These are phyloP conservation scores for Bondarzewia mesenterica DNA, from an alignment of 1,284 basidiomycete genomes.

Conservation along the genomic window DNA sequence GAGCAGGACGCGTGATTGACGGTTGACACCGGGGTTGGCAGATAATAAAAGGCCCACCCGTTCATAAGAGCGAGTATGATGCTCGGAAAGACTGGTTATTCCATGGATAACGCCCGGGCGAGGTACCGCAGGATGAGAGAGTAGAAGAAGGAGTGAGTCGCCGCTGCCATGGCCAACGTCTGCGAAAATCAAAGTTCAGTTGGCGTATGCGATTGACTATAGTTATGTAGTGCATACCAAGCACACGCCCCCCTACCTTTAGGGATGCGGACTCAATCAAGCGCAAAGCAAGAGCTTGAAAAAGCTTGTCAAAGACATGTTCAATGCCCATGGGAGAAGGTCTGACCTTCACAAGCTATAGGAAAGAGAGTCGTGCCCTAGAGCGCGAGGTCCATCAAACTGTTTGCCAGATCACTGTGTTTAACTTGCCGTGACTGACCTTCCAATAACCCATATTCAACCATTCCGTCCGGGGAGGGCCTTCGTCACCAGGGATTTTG, in stretches of 20 bases:
- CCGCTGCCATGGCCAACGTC: conserved; percentile 68
- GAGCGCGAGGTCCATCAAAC: neutral
- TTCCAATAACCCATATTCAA: conserved; percentile 64
- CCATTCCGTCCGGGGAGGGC: conserved; percentile 51
- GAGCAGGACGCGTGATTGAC: conserved; percentile 22
- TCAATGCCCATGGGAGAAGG: neutral
- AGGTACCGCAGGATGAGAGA: conserved; percentile 35
- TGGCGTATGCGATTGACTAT: neutral
- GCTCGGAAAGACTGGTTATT: conserved; percentile 49
- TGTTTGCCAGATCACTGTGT: neutral
- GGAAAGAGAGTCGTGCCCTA: conserved; percentile 49
- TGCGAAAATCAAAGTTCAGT: conserved; percentile 4
- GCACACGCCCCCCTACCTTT: conserved; percentile 32
- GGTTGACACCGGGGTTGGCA: conserved; percentile 1
- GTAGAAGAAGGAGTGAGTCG: conserved; percentile 52
- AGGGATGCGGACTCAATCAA: conserved; percentile 37
- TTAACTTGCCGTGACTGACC: conserved; percentile 23
- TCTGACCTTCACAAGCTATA: conserved; percentile 49
- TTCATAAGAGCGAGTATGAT: conserved; percentile 37
- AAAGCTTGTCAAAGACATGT: neutral
- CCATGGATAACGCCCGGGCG: conserved; percentile 44
- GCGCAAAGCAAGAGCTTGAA: conserved; percentile 45
- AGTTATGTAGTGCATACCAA: conserved; percentile 37
- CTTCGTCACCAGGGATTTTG: conserved; percentile 23
- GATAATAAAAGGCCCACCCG: conserved; percentile 27